Evolutionary conservation across 805 yeast genomes (phyloP), one percentile per base, ranked within the genome.

Genomic region (Wickerhamiella allomyrinae): DNA sequence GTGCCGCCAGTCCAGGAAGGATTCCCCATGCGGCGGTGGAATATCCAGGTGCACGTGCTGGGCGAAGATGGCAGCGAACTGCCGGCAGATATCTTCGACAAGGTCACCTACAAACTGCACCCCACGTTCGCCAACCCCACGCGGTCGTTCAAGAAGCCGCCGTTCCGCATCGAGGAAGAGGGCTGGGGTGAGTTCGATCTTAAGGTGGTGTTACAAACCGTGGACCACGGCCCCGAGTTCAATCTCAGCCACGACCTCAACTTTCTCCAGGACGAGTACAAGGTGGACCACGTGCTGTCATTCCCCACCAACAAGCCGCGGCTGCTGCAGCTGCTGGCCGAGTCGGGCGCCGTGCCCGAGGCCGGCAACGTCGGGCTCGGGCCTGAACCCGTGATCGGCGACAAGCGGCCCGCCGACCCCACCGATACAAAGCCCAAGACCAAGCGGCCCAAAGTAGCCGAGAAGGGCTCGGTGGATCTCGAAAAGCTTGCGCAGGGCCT

Each of bases 181-280:
- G 98, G 98, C 40, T 89, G 98, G 97, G 98, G 97, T 59, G 97
- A 89, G 51, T 89, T 89, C 56, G 95, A 87, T 57, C 71, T 91
- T 58, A 82, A 82, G 29, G 77, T 91, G 46, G 70, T 81, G 25
- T 67, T 87, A 34, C 80, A 80, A 47, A 65, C 82, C 36, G 70
- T 79, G 15, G 97, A 93, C 46, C 82, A 80, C 57, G 81, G 79
- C 42, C 97, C 97, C 39, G 96, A 87, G 60, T 72, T 80, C 47
- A 82, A 82, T 57, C 61, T 91, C 43, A 75, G 73, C 54, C 97
- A 91, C 58, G 98, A 89, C 62, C 73, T 89, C 58, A 86, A 86
- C 61, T 91, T 89, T 61, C 63, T 73, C 48, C 74, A 79, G 58
- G 85, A 81, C 56, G 72, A 74, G 47, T 87, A 86, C 59, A 73